Conservation (phyloP, 2,329 filamentous ascomycete species). For the Sporothrix globosa region DNA sequence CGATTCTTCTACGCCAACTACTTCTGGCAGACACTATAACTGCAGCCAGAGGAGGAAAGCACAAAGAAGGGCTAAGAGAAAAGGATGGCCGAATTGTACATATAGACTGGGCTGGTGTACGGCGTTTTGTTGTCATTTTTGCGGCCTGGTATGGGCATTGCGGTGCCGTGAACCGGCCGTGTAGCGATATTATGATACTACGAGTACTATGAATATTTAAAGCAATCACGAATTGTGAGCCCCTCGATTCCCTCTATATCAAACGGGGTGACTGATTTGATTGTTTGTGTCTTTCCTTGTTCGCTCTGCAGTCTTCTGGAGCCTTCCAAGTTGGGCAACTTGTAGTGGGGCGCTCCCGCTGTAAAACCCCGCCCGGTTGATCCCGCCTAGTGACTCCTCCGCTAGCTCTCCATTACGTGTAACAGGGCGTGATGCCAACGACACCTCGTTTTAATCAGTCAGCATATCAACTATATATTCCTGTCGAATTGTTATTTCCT, state of each 20-base stretch:
- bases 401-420: slow-evolving; percentile 2
- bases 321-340: neutral
- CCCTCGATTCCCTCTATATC: neutral
- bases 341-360: slow-evolving; percentile 12
- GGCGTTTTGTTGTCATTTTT: slow-evolving; percentile 20
- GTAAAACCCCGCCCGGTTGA: slow-evolving; percentile 22
- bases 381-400: slow-evolving; percentile 19
- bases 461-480: neutral
- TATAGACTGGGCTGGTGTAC: slow-evolving; percentile 26
- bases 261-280: neutral
- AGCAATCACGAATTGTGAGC: neutral
- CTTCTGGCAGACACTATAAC: slow-evolving; percentile 85
- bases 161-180: neutral
- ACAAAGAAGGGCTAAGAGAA: neutral
- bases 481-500: neutral
- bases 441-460: neutral
- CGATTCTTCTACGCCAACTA: slow-evolving; percentile 93
- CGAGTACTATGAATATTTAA: slow-evolving; percentile 7
- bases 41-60: neutral
- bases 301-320: neutral
- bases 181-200: slow-evolving; percentile 25
- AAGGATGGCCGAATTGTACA: neutral
- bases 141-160: neutral
- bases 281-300: neutral
- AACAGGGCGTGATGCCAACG: neutral